Evolutionary conservation across 768 basidiomycete species (phyloP), one percentile per base, ranked within the genome.

Genomic region (Podaxis mareebaensis): DNA sequence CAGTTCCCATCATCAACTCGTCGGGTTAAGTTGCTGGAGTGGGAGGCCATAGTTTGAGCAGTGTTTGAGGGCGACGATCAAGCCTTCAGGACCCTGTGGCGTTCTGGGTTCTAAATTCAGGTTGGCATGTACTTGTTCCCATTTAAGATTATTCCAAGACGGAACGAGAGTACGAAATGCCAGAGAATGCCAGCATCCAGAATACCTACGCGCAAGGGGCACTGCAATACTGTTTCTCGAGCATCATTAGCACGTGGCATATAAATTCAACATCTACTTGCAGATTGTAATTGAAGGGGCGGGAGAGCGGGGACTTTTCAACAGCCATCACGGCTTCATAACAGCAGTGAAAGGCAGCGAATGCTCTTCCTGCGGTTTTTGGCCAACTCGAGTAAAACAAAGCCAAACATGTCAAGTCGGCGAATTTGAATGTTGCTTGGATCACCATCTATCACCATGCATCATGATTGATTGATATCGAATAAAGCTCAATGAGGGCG

Each of bases 91-190:
- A 26, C 54, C 20, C 20, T 24, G 36, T 56, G 54, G 11, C 20
- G 39, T 17, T 30, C 39, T 56, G 36, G 22, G 38, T 22, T 40
- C 39, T 13, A 20, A 8, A 1, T 30, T 28, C 48, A 10, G 44
- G 30, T 51, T 59, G 58, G 51, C 30, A 33, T 15, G 48, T 3
- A 17, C n/a, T 39, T 48, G 30, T 49, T 13, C 33, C 58, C 33
- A 51, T 59, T 59, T n/a, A n/a, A 48, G 57, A 6, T 4, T 26
- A 46, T 48, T 58, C 38, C 57, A 46, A 58, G 57, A 46, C 12
- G 33, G 39, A 59, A 59, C 24, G 30, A 36, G 22, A 49, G 58
- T 59, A 51, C 30, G 48, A 24, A 49, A 59, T 38, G 39, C 46
- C 33, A 59, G 30, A 30, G 15, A 38, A 51, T 24, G 24, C 46